Percentiles rank a stretch among this genome's conserved stretches.
These are phyloP conservation scores for Gyromitra esculenta DNA, from an alignment of 2,329 filamentous ascomycete species.

Conservation along the genomic window DNA sequence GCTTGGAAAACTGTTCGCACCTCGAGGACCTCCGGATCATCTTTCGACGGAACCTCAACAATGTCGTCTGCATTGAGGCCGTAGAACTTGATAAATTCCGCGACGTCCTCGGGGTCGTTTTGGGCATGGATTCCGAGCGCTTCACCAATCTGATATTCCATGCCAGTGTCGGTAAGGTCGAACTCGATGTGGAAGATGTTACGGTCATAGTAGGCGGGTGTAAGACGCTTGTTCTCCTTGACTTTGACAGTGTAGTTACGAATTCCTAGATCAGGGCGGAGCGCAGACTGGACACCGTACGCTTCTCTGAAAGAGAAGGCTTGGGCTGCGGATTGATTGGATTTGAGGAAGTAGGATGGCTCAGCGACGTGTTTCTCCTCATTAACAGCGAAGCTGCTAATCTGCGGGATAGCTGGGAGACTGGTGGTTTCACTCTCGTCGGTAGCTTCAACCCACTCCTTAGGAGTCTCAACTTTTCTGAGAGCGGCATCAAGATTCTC, in stretches of 20 bases:
- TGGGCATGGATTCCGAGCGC: constrained; percentile 95
- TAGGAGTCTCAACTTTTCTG: constrained; percentile 77
- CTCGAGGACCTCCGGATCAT: constrained; percentile 77
- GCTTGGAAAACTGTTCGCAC: constrained; percentile 93
- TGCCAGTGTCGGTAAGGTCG: constrained; percentile 86
- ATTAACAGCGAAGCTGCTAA: constrained; percentile 84
- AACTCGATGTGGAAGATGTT: constrained; percentile 99
- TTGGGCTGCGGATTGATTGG: constrained; percentile 87
- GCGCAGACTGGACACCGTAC: constrained; percentile 75
- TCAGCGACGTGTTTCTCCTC: constrained; percentile 76
- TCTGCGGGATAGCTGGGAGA: constrained; percentile 72
- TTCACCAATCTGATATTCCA: constrained; percentile 97
- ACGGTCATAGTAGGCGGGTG: constrained; percentile 86
- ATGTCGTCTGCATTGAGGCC: constrained; percentile 82
- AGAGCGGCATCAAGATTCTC: constrained; percentile 75
- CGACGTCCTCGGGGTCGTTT: constrained; percentile 82
- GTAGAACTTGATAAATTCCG: constrained; percentile 89
- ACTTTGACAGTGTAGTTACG: constrained; percentile 90
- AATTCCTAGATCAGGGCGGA: constrained; percentile 85
- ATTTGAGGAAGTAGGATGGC: constrained; percentile 71
- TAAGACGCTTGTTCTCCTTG: constrained; percentile 94
- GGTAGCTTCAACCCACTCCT: constrained; percentile 79
- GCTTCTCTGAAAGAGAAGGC: constrained; percentile 93
- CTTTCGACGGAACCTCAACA: constrained; percentile 89
- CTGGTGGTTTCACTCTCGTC: constrained; percentile 66